phyloP scores from a whole-genome alignment of 192 early-diverging fungal species.

The Spizellomyces sp. region DNA sequence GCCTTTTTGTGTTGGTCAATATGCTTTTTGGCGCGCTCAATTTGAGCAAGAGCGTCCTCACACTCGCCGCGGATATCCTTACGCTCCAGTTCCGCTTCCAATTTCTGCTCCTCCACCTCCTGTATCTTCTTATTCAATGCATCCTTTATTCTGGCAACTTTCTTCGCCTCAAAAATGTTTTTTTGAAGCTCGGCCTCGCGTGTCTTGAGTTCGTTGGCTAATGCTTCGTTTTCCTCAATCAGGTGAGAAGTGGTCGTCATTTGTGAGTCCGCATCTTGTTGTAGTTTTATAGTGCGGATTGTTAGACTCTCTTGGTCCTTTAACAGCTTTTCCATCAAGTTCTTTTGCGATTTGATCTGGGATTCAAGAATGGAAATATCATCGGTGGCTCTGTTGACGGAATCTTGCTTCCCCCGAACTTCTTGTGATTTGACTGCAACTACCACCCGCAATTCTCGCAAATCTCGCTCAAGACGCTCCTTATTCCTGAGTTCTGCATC shows the following conservation, averaged over 20 bases:
- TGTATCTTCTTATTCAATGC: slow-evolving; percentile 57
- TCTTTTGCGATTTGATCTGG: slow-evolving; percentile 56
- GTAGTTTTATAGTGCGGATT: slow-evolving; percentile 52
- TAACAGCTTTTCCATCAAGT: slow-evolving; percentile 57
- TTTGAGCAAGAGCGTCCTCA: slow-evolving; percentile 38
- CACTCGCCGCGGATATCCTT: slow-evolving; percentile 44
- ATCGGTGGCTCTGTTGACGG: slow-evolving; percentile 60
- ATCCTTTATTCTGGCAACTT: slow-evolving; percentile 52
- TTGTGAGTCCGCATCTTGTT: slow-evolving; percentile 62
- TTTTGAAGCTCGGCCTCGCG: slow-evolving; percentile 50
- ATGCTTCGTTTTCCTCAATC: slow-evolving; percentile 48
- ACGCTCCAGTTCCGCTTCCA: slow-evolving; percentile 54
- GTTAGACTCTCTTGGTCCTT: slow-evolving; percentile 56
- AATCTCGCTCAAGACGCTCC: slow-evolving; percentile 59
- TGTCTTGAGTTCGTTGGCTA: slow-evolving; percentile 44
- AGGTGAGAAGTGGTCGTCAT: slow-evolving; percentile 49
- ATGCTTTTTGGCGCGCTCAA: slow-evolving; percentile 41
- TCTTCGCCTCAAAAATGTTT: slow-evolving; percentile 50
- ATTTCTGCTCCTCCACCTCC: slow-evolving; percentile 55
- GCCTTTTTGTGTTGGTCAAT: slow-evolving; percentile 50
- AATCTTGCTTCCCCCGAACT: slow-evolving; percentile 58
- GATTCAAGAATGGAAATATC: slow-evolving; percentile 56
- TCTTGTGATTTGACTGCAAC: slow-evolving; percentile 65
- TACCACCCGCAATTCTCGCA: slow-evolving; percentile 57
- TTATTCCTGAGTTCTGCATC: slow-evolving; percentile 60